Evolutionary conservation across 1,284 basidiomycete species (phyloP), one percentile per base, ranked within the genome.

Genomic region (Mycosarcoma maydis): DNA sequence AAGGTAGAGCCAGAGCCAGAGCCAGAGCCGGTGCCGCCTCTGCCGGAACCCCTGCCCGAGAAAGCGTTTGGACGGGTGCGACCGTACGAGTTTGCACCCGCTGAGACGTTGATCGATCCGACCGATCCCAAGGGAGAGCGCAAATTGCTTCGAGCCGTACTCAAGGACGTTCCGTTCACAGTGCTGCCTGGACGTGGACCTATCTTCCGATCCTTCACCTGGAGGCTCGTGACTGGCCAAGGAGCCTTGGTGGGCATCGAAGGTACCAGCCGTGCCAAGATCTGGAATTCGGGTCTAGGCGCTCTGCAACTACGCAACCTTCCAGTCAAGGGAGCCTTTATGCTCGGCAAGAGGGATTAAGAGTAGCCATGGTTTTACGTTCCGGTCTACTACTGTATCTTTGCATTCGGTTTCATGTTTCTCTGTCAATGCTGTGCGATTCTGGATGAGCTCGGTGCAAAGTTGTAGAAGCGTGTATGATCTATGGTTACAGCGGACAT

Each of bases 201-300:
- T 6, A 52, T 73, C 30, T 78, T 78, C 55, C 62, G 73, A n/a
- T 55, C 57, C 41, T 78, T 75, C 41, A 73, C 70, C 10, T 76
- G 76, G 75, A 75, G 72, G 65, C 42, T 78, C 6, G 37, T 78
- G 14, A 77, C 75, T 10, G 76, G 75, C 32, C 70, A 76, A 37
- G 76, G 76, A 3, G 75, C 75, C 7, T 30, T 68, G 56, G 72
- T 74, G 30, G 76, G 76, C 33, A 75, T 78, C 22, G 73, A 78
- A 41, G 76, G 76, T 2, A 61, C 41, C 13, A 67, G 68, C 36
- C 53, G 59, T 16, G 76, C 73, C 37, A 73, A 72, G 71, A 77
- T 78, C 51, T 77, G 75, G 76, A 78, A 78, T 43, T 62, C 59
- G 37, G 76, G 76, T 11, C 51, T 78, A 20, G 76, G 76, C 2